phyloP scores from a whole-genome alignment of 1,284 basidiomycete species.

The Wolfiporia cocos region DNA sequence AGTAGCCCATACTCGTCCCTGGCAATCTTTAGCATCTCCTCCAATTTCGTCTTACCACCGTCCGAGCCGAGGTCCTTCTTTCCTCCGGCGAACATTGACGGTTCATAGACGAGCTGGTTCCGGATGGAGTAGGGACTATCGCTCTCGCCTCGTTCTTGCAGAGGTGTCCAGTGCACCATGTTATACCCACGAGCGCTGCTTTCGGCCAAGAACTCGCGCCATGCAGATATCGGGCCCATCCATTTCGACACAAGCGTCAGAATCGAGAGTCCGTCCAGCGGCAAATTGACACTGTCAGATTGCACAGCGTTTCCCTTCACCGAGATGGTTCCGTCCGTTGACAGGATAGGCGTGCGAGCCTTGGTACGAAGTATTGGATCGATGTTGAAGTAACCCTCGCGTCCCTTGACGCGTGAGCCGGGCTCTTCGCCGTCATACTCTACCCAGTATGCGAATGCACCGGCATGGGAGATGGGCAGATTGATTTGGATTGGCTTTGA shows the following conservation, averaged over 20 bases:
- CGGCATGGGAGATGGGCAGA: slow-evolving; percentile 90
- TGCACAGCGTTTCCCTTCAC: slow-evolving; percentile 43
- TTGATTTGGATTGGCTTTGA: slow-evolving; percentile 89
- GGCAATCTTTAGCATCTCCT: slow-evolving; percentile 62
- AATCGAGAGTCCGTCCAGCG: slow-evolving; percentile 82
- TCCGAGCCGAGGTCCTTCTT: slow-evolving; percentile 38
- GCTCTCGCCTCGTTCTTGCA: slow-evolving; percentile 85
- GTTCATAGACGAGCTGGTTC: slow-evolving; percentile 80
- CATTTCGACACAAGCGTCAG: slow-evolving; percentile 92
- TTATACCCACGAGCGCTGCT: slow-evolving; percentile 88
- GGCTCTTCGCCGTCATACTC: slow-evolving; percentile 71
- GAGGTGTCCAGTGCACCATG: slow-evolving; percentile 92
- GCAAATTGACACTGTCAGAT: slow-evolving; percentile 54
- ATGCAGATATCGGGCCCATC: slow-evolving; percentile 82
- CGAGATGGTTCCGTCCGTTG: slow-evolving; percentile 41
- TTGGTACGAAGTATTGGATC: slow-evolving; percentile 82
- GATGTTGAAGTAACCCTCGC: slow-evolving; percentile 92
- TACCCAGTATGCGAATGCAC: slow-evolving; percentile 90
- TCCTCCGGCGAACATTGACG: slow-evolving; percentile 53
- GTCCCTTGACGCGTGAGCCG: slow-evolving; percentile 64
- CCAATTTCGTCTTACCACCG: slow-evolving; percentile 49
- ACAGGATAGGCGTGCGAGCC: slow-evolving; percentile 67
- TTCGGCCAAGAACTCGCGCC: slow-evolving; percentile 77
- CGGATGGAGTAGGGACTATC: slow-evolving; percentile 90
- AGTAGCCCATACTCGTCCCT: slow-evolving; percentile 83